A percentile compares a stretch with the other conserved stretches of the same genome.
These are phyloP conservation scores for Capsaspora owczarzaki DNA, from an alignment of 78 protist species.

Conservation along the genomic window DNA sequence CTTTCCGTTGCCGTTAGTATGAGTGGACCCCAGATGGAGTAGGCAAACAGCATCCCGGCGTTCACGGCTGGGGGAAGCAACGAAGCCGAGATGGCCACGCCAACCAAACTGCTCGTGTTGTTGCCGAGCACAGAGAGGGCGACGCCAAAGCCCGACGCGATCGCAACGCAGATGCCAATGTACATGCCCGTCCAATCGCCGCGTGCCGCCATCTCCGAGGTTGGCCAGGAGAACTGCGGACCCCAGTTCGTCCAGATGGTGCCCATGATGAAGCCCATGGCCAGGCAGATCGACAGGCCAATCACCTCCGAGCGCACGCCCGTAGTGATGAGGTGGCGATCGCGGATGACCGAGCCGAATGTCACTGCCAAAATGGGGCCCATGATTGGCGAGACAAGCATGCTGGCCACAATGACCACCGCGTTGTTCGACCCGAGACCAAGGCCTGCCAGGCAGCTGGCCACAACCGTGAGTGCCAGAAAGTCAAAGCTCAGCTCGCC, in stretches of 20 bases:
- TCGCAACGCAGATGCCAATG: constrained; percentile 11
- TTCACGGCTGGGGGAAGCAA: constrained; percentile 52
- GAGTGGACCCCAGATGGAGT: constrained; percentile 18
- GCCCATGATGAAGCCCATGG: constrained; percentile 5
- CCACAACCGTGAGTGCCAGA: not conserved
- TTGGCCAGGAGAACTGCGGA: not conserved
- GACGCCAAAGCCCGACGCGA: constrained; percentile 30
- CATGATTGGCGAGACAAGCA: constrained; percentile 44
- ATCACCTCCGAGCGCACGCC: not conserved
- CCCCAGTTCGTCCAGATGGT: not conserved
- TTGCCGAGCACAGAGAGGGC: constrained; percentile 12
- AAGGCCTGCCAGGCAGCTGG: constrained; percentile 10
- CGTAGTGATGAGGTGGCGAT: not conserved
- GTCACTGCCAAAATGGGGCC: constrained; percentile 17
- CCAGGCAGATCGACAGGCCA: not conserved
- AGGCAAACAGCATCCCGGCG: constrained; percentile 22
- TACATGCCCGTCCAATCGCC: not conserved
- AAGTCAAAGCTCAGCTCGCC: not conserved
- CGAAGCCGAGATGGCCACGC: constrained; percentile 54
- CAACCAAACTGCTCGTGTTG: constrained; percentile 35
- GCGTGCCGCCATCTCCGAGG: constrained; percentile 11
- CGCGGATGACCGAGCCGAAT: constrained; percentile 14
- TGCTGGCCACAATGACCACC: constrained; percentile 30
- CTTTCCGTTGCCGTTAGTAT: not conserved
- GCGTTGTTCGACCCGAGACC: constrained; percentile 15